Base-by-base conservation (phyloP, 2,329 filamentous ascomycete species). In the Paecilomyces sp. region DNA sequence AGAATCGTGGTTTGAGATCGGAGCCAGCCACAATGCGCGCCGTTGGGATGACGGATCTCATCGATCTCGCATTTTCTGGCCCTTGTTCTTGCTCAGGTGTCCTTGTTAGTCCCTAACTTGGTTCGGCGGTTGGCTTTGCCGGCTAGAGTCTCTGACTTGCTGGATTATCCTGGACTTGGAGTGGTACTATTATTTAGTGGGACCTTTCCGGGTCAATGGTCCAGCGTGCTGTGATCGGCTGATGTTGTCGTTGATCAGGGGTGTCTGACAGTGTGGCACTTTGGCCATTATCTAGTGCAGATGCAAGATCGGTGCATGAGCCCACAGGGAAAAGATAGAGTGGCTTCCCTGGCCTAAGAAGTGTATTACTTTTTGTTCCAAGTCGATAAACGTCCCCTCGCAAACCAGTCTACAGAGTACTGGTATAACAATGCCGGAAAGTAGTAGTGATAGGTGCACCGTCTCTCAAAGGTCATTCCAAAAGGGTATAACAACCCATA, bases 1-100 rank as follows among this genome's bases (percentile, higher is more conserved):
- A 47, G 36, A 15, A 47, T 47, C 36, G 36, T 18, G 51, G 51
- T 53, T 30, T 28, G 28, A 53, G 51, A 47, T 47, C 36, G 36
- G 36, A 30, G 51, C 51, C 51, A 53, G 51, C 51, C 51, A 28
- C 51, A 30, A 53, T 9, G 22, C 22, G 28, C 51, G 51, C 51
- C 51, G 51, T 53, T 53, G 51, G 25, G 30, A 53, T 53, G 51
- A 53, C 22, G 51, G 51, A 53, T 53, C 51, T 53, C 51, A 53
- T 53, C 51, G 51, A 53, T 53, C 51, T 53, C 51, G 24, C 51
- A 53, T 53, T 53, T 53, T 53, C 51, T 53, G 51, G 51, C 13
- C 51, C 28, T 53, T 33, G 31, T 33, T 53, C 28, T 47, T 47
- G n/a, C 36, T 53, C 51, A 28, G 51, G 8, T 6, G 9, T 22